Base-by-base conservation (phyloP, 2,329 filamentous ascomycete species). In the Cercospora sesami region DNA sequence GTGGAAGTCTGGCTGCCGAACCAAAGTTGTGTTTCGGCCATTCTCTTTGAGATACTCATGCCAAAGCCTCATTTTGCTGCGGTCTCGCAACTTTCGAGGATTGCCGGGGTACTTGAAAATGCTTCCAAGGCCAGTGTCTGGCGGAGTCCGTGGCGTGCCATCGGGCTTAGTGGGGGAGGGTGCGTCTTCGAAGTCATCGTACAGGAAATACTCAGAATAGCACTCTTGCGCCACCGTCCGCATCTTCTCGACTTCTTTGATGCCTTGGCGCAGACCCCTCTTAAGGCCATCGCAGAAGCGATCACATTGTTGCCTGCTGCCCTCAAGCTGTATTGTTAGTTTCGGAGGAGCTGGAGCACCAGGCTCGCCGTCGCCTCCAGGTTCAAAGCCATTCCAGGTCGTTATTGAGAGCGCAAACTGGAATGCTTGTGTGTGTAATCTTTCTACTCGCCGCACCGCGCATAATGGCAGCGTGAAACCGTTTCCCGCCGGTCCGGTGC, bases 51-150 rank as follows among this genome's bases (percentile, higher is more conserved):
- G 85, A 79, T 99, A 99, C 80, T 99, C 95, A 67, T 92, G 93
- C 95, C 95, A 99, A 48, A 99, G 82, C 57, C 95, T 87, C 91
- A 99, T 98, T 83, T 99, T 99, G 77, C 94, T 96, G 66, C 93
- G 87, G 79, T 99, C 95, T 73, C 95, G 87, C 68, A 98, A 85
- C 81, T 98, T 98, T 77, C 94, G 92, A 42, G 94, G 88, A 81
- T 99, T 96, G 66, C 95, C 95, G 1, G 95, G 95, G 77, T 99
- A 99, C 75, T 91, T 89, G 80, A 97, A 99, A 14, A 96, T 80
- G 86, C 96, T 92, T 39, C 95, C 95, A 39, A 99, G 83, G 1
- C 95, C 95, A 23, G 94, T 95, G 80, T 99, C 94, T n/a, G 95
- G 94, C 14, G 91, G 87, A 64, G 55, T 69, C 45, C 72, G 73